Evolutionary conservation across 805 yeast species (phyloP).

Genomic region (Lachancea quebecensis): DNA sequence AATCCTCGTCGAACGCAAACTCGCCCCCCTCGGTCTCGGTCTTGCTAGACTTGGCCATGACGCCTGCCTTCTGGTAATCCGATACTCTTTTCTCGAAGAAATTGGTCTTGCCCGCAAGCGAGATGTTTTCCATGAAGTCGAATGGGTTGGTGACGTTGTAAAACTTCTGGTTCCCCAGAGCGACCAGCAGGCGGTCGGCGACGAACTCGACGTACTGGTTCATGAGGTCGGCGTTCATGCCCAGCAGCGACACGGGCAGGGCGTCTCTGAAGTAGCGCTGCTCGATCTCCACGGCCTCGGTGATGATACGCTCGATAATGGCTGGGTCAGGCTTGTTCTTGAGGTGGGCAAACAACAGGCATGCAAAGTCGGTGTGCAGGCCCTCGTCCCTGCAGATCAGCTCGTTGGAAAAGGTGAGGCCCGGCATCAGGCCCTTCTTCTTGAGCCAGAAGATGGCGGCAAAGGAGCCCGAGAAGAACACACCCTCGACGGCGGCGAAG

Average conservation of each 20-base stretch:
- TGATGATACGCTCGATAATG: constrained; percentile 77
- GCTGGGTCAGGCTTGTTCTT: constrained; percentile 77
- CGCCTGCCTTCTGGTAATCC: constrained; percentile 99
- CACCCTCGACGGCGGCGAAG: constrained; percentile 98
- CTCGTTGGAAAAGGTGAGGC: constrained; percentile 95
- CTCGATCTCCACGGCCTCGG: constrained; percentile 93
- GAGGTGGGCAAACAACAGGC: constrained; percentile 87
- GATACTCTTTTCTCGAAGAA: constrained; percentile 98
- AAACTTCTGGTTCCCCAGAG: constrained; percentile 85
- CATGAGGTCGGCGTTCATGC: constrained; percentile 93
- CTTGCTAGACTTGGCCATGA: constrained; percentile 70
- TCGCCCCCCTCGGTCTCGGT: constrained; percentile 43
- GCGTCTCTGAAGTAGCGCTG: constrained; percentile 94
- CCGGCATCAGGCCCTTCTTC: constrained; percentile 99
- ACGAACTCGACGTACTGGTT: constrained; percentile 96
- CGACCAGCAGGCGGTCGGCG: constrained; percentile 89
- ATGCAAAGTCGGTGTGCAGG: constrained; percentile 96
- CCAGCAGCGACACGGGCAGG: constrained; percentile 83
- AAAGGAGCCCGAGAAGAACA: constrained; percentile 95
- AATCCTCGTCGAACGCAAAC: constrained; percentile 89
- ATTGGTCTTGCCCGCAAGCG: constrained; percentile 97
- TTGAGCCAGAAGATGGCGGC: constrained; percentile 98
- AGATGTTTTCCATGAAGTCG: constrained; percentile 98
- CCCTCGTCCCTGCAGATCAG: constrained; percentile 98
- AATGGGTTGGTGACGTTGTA: constrained; percentile 90